These are phyloP conservation scores for Panicum virgatum DNA, from an alignment of 202 grass and related monocot species.

Conservation along the genomic window DNA sequence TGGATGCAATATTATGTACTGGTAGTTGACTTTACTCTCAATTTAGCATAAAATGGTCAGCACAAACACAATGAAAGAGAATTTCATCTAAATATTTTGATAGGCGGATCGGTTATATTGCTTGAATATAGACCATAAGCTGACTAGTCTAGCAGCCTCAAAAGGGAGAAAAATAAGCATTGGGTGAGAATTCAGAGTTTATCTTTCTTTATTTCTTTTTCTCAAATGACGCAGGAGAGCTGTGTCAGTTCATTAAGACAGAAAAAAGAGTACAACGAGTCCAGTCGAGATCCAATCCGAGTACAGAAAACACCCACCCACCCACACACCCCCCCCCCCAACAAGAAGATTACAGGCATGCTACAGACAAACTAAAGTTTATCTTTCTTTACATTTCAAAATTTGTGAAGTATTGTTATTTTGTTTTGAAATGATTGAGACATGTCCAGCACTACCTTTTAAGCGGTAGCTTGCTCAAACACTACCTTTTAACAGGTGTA, in stretches of 20 bases:
- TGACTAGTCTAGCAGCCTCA: background rate
- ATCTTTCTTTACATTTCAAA: background rate
- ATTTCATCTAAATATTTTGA: background rate
- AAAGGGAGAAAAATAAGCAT: background rate
- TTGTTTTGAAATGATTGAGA: background rate
- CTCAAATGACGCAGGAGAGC: no score
- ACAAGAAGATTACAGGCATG: no score
- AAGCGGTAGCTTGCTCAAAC: background rate
- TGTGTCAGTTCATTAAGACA: no score
- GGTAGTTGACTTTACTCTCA: background rate
- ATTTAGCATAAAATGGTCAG: background rate
- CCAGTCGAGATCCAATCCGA: no score
- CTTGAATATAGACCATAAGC: background rate
- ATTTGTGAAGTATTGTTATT: background rate
- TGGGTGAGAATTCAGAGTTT: background rate
- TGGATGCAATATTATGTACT: background rate
- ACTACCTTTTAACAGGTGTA: background rate
- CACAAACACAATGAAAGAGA: background rate
- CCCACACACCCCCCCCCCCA: no score
- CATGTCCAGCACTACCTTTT: background rate
- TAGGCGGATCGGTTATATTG: background rate
- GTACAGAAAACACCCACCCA: no score
- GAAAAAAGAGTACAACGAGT: no score
- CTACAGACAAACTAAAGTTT: background rate
- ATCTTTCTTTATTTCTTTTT: background rate